Evolutionary conservation across 2,329 filamentous ascomycete genomes (phyloP).

Genomic region (Coniochaeta hoffmannii): DNA sequence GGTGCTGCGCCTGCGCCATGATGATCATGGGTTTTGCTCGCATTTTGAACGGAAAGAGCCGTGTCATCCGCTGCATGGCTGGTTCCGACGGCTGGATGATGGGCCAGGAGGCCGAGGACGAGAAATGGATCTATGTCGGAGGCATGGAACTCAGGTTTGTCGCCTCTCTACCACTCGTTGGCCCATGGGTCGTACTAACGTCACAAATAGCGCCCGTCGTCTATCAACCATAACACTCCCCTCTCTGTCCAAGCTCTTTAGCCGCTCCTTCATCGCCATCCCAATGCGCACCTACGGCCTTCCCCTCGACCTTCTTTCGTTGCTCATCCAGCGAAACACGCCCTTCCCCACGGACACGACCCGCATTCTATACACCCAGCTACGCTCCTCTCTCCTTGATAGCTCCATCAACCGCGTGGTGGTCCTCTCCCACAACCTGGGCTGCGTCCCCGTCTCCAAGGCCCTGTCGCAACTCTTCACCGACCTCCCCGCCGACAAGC

Average conservation of each 20-base stretch:
- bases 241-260: conserved; percentile 26
- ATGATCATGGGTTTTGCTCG: conserved; percentile 18
- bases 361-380: conserved; percentile 14
- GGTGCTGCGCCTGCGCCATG: conserved; percentile 15
- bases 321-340: conserved; percentile 24
- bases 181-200: not conserved
- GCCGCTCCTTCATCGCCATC: conserved; percentile 38
- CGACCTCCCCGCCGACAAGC: conserved; percentile 27
- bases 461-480: conserved; percentile 27
- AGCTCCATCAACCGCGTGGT: conserved; percentile 24
- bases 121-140: conserved; percentile 26
- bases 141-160: conserved; percentile 25
- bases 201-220: conserved; percentile 17
- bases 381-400: not conserved
- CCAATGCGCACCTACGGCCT: conserved; percentile 43
- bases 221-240: conserved; percentile 23
- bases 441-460: conserved; percentile 26
- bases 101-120: conserved; percentile 18
- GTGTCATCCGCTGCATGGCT: conserved; percentile 13
- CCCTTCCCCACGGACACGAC: conserved; percentile 20
- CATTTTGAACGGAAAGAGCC: conserved; percentile 19
- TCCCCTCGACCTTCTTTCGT: conserved; percentile 40
- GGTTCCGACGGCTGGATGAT: conserved; percentile 19
- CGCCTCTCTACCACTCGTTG: not conserved
- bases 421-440: conserved; percentile 31